Evolutionary conservation across 345 rosid genomes (phyloP).

Genomic region (Acer saccharum): DNA sequence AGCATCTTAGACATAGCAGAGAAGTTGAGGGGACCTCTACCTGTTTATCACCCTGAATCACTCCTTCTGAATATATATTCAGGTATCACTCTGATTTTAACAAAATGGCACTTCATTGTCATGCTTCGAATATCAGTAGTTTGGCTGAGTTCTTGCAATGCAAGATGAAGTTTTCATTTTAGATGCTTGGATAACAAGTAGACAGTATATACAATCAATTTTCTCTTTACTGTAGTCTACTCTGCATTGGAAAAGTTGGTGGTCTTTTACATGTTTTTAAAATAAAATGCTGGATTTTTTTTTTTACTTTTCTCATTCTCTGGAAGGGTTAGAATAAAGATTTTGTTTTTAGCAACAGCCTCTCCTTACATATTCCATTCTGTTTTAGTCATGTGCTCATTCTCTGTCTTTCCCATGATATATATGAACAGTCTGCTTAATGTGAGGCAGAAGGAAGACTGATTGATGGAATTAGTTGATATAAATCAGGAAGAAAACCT

Average conservation of each 20-base stretch:
- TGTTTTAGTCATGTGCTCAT: background rate
- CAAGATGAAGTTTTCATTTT: constrained; percentile 1
- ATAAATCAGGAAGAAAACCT: background rate
- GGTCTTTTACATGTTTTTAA: background rate
- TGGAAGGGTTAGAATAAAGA: background rate
- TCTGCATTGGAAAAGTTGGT: background rate
- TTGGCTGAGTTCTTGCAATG: background rate
- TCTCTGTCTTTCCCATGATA: background rate
- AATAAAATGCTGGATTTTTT: background rate
- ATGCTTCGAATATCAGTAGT: background rate
- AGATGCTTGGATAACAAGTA: constrained; percentile 10
- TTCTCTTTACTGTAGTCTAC: background rate
- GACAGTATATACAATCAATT: background rate
- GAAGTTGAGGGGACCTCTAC: constrained; percentile 58
- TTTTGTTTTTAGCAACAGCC: background rate
- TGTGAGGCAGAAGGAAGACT: background rate
- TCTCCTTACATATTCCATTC: background rate
- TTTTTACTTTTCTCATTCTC: background rate
- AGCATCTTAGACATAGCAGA: constrained; percentile 59
- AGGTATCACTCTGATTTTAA: constrained; percentile 47
- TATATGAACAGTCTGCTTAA: background rate
- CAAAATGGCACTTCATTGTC: background rate
- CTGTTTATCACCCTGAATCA: constrained; percentile 73
- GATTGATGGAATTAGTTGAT: background rate
- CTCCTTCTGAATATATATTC: constrained; percentile 71